Base-by-base conservation (phyloP, 2,329 filamentous ascomycete species). In the Aureobasidium pullulans region DNA sequence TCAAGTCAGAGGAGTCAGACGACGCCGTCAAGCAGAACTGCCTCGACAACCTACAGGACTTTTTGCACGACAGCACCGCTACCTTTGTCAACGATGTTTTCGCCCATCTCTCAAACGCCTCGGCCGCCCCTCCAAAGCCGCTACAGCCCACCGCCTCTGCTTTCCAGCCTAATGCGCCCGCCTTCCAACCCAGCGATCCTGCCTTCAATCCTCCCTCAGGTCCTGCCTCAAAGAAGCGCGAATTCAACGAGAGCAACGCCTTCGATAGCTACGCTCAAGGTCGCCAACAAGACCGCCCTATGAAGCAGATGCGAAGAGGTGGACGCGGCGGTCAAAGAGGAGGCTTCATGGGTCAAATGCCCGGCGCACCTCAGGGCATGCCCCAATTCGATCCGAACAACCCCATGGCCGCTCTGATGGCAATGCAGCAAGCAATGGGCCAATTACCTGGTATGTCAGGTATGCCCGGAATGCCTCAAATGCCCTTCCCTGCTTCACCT, bases 31-130 rank as follows among this genome's bases (percentile, higher is more conserved):
- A 84, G 67, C 76, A 80, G 66, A 81, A 87, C 54, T 90, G 87
- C 71, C 79, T 89, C 68, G 79, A 83, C 57, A 86, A 90, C 70
- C 84, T 93, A 42, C 81, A 83, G 2, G 88, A 92, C 69, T 93
- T 93, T 69, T 73, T 93, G 16, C 83, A 83, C 66, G 85, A 90
- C 67, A 82, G 39, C 46, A 61, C 59, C 2, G 2, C 52, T 65
- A 79, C 84, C 1, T 91, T 93, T 65, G 84, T 90, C 36, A 77
- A 86, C 66, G 87, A 91, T 66, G 79, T 92, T 19, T 87, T 92
- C 67, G 72, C 81, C 53, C 83, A 83, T 5, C 80, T 93, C 61
- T 81, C 81, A 68, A 86, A 82, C 62, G 70, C 70, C 6, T 15
- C 65, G 67, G 29, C 64, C 66, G 11, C 65, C 66, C 32, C 48